These are phyloP conservation scores for Pelagophyceae sp. DNA, from an alignment of 352 stramenopile genomes.

Conservation along the genomic window DNA sequence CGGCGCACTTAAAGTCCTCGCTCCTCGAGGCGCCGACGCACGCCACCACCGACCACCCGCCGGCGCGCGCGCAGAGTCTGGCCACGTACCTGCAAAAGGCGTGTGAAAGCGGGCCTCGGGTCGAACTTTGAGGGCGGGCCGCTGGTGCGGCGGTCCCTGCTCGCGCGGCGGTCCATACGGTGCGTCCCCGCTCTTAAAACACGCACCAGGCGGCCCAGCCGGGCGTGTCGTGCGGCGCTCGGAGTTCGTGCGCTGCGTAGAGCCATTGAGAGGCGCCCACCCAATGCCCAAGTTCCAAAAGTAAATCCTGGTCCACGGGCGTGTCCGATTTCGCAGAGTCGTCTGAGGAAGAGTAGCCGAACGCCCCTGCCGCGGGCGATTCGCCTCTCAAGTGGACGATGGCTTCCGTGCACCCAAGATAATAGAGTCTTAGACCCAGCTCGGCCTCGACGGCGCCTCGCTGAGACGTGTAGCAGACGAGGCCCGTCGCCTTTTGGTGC, in stretches of 20 bases:
- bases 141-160: no score
- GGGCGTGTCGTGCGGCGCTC: neutral
- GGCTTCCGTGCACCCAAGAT: neutral
- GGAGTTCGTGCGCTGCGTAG: slow-evolving; percentile 2
- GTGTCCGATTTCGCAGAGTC: neutral
- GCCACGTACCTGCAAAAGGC: no score
- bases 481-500: neutral
- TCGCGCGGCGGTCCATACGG: no score
- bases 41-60: neutral
- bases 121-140: no score
- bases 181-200: no score
- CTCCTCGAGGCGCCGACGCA: slow-evolving; percentile 7
- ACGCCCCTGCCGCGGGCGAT: neutral
- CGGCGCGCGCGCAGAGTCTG: neutral
- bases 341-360: neutral
- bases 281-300: neutral
- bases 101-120: no score
- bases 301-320: neutral
- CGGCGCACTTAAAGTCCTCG: neutral
- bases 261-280: slow-evolving; percentile 12
- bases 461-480: neutral
- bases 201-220: slow-evolving; percentile 10
- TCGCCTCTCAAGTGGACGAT: neutral
- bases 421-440: slow-evolving; percentile 1
- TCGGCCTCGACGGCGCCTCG: neutral